Conservation (phyloP, 495 filamentous ascomycete species). For the Hypoxylon lienhwacheense region DNA sequence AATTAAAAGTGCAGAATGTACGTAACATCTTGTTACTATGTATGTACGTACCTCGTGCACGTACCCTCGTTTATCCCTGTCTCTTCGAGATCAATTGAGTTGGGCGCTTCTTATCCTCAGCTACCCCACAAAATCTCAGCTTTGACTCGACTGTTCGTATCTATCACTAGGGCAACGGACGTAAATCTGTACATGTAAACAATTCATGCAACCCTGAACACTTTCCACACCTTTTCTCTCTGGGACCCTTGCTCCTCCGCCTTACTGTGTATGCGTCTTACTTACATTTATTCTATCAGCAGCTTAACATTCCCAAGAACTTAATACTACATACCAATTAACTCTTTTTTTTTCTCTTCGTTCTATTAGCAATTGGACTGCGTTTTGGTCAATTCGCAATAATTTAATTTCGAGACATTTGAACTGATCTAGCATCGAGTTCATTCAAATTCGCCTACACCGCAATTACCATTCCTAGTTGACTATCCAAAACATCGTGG, state of each 20-base stretch:
- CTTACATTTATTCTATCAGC: constrained; percentile 15
- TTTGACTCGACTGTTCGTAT: background rate
- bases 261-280: background rate
- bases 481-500: background rate
- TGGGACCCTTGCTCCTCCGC: constrained; percentile 5
- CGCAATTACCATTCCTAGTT: constrained; percentile 1
- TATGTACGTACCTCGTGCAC: too few species aligned
- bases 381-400: constrained; percentile 7
- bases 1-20: too few species aligned
- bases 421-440: background rate
- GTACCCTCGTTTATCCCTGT: background rate
- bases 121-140: constrained; percentile 12
- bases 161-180: constrained; percentile 24
- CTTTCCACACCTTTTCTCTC: too few species aligned
- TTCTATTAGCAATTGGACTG: background rate
- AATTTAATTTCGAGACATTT: constrained; percentile 31
- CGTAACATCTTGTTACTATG: too few species aligned
- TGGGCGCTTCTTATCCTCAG: constrained; percentile 11
- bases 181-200: constrained; percentile 26
- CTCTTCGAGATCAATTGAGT: constrained; percentile 2
- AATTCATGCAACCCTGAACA: constrained; percentile 9
- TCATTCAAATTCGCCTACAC: constrained; percentile 2
- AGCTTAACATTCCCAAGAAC: constrained; percentile 21
- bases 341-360: background rate
- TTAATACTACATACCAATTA: constrained; percentile 8